These are phyloP conservation scores for Diaporthe australafricana DNA, from an alignment of 2,329 filamentous ascomycete genomes.

Conservation along the genomic window DNA sequence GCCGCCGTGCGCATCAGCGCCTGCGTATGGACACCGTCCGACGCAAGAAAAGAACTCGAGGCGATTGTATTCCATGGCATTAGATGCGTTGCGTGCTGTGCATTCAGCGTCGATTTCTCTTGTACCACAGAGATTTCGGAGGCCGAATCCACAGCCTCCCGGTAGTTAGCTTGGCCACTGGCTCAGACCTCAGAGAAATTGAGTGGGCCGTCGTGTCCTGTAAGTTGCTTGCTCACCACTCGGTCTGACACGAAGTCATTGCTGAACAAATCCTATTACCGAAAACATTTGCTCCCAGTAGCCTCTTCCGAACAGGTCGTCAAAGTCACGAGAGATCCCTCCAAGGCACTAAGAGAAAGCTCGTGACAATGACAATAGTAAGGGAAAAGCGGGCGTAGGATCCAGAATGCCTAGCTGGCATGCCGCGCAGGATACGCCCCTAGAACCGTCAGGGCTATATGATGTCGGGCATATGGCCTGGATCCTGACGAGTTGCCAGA, in stretches of 20 bases:
- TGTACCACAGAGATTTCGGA: not conserved
- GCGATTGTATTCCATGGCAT: not conserved
- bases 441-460: not conserved
- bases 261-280: not conserved
- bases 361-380: not conserved
- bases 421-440: not conserved
- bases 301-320: not conserved
- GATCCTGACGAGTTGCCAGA: not conserved
- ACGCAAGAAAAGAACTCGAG: no score
- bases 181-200: not conserved
- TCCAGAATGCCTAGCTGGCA: not conserved
- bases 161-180: not conserved
- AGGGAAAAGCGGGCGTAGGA: not conserved
- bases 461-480: not conserved
- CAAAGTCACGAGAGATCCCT: not conserved
- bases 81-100: not conserved
- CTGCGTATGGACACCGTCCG: not conserved
- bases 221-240: not conserved
- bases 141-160: not conserved
- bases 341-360: not conserved
- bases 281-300: not conserved
- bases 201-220: not conserved
- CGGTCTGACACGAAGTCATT: not conserved
- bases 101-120: not conserved
- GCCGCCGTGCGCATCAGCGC: not conserved